Conservation (phyloP, 306 rosid species). For the Luffa acutangula region DNA sequence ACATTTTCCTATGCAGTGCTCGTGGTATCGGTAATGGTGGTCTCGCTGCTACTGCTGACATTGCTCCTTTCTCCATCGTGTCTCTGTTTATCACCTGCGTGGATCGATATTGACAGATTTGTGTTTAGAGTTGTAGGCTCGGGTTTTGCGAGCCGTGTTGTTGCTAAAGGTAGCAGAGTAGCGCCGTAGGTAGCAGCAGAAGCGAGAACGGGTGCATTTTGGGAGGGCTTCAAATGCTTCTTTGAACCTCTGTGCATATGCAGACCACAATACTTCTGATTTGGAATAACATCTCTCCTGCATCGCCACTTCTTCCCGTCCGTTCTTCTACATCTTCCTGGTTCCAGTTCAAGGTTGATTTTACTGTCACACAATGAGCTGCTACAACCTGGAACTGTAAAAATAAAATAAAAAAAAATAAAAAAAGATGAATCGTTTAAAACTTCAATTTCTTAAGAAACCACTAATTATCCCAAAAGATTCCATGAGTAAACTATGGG, state of each 20-base stretch:
- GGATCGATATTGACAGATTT: constrained; percentile 56
- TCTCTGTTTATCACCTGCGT: constrained; percentile 18
- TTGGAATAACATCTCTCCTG: constrained; percentile 41
- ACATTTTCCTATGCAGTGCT: constrained; percentile 25
- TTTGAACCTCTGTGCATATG: constrained; percentile 81
- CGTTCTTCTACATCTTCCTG: constrained; percentile 69
- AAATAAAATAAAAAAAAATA: neutral
- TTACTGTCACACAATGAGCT: constrained; percentile 15
- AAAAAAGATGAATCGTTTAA: neutral
- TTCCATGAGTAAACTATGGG: neutral
- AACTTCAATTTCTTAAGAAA: neutral
- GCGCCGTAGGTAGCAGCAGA: constrained; percentile 6
- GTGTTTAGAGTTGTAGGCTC: constrained; percentile 31
- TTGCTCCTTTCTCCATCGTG: constrained; percentile 23
- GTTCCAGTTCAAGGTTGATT: constrained; percentile 36
- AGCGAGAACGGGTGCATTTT: constrained; percentile 16
- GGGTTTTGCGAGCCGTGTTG: constrained; percentile 1
- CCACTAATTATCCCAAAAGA: neutral
- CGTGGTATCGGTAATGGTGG: constrained; percentile 53
- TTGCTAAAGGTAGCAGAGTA: constrained; percentile 10
- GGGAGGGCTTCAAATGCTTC: constrained; percentile 23
- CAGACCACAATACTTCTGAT: constrained; percentile 57
- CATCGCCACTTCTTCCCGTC: constrained; percentile 93
- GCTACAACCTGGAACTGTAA: constrained; percentile 39
- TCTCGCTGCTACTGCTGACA: constrained; percentile 40